Percentiles rank a stretch among this genome's conserved stretches.
These are phyloP conservation scores for Paecilomyces niveus DNA, from an alignment of 2,329 filamentous ascomycete genomes.

Conservation along the genomic window DNA sequence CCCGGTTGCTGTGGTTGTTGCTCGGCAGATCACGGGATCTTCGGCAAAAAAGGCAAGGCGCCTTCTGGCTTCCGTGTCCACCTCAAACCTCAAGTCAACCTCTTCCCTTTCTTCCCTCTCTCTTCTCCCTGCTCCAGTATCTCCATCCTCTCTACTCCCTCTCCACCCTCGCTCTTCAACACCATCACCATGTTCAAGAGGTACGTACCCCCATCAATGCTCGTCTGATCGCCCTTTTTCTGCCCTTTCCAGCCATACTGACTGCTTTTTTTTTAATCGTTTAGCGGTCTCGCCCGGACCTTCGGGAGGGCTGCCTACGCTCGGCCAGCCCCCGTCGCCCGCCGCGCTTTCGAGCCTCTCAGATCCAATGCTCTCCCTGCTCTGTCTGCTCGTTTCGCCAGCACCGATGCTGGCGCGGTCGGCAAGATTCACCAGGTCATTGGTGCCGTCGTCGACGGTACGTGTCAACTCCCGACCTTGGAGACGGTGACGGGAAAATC, in stretches of 20 bases:
- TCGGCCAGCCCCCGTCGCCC: conserved; percentile 48
- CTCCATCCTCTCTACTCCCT: conserved; percentile 21
- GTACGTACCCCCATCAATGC: conserved; percentile 34
- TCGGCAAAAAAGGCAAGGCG: conserved; percentile 37
- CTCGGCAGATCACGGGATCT: conserved; percentile 36
- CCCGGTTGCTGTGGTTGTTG: conserved; percentile 4
- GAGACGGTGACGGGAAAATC: conserved; percentile 33
- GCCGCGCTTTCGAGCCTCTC: conserved; percentile 51
- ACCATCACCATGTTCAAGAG: conserved; percentile 56
- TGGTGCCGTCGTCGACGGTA: conserved; percentile 98
- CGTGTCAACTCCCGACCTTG: conserved; percentile 31
- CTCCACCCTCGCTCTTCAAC: conserved; percentile 36
- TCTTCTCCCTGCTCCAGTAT: conserved; percentile 18
- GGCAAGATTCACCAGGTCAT: conserved; percentile 77
- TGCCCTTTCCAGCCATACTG: conserved; percentile 15
- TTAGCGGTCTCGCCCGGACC: conserved; percentile 59
- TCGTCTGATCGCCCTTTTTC: conserved; percentile 9
- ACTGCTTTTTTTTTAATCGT: conserved; percentile 22
- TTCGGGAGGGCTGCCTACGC: conserved; percentile 54
- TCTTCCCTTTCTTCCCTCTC: conserved; percentile 23
- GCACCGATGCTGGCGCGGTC: conserved; percentile 48
- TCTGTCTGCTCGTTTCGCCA: conserved; percentile 56
- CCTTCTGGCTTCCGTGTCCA: conserved; percentile 23
- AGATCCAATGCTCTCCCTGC: conserved; percentile 53
- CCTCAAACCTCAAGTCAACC: conserved; percentile 16